Conservation (phyloP, 768 basidiomycete species). For the Lactarius vividus region DNA sequence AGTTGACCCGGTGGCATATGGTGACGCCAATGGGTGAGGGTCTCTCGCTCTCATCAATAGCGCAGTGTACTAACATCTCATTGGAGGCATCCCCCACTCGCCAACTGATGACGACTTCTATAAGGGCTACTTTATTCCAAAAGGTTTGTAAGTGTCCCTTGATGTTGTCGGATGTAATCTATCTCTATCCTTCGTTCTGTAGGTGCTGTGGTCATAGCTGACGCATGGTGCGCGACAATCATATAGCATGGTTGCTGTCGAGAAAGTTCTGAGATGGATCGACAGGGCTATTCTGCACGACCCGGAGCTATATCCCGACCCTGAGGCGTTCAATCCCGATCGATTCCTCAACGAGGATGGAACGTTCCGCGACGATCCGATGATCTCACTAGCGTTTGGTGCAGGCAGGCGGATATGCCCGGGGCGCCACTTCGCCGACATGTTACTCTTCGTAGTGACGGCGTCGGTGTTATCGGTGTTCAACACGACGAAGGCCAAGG, state of each 20-base stretch:
- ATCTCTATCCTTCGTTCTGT: neutral
- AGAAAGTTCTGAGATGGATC: neutral
- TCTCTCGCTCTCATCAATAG: neutral
- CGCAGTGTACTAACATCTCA: neutral
- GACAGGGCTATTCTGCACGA: constrained; percentile 27
- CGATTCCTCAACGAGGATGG: constrained; percentile 27
- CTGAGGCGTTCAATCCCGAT: constrained; percentile 32
- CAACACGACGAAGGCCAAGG: constrained; percentile 9
- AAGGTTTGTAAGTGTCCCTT: constrained; percentile 22
- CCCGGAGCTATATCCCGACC: constrained; percentile 31
- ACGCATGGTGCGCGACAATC: constrained; percentile 31
- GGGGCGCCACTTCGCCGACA: neutral
- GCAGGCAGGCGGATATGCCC: neutral
- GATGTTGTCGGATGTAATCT: neutral
- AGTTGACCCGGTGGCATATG: constrained; percentile 28
- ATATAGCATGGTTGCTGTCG: neutral
- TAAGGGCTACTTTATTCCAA: constrained; percentile 32
- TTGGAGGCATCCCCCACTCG: constrained; percentile 28
- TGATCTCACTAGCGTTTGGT: neutral
- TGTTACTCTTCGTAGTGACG: neutral
- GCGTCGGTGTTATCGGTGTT: constrained; percentile 13
- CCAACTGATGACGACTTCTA: constrained; percentile 29
- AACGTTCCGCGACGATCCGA: constrained; percentile 1
- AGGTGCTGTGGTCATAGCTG: constrained; percentile 22
- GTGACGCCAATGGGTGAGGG: constrained; percentile 25